phyloP scores from a whole-genome alignment of 1,284 basidiomycete genomes.

The Papiliotrema fonsecae region DNA sequence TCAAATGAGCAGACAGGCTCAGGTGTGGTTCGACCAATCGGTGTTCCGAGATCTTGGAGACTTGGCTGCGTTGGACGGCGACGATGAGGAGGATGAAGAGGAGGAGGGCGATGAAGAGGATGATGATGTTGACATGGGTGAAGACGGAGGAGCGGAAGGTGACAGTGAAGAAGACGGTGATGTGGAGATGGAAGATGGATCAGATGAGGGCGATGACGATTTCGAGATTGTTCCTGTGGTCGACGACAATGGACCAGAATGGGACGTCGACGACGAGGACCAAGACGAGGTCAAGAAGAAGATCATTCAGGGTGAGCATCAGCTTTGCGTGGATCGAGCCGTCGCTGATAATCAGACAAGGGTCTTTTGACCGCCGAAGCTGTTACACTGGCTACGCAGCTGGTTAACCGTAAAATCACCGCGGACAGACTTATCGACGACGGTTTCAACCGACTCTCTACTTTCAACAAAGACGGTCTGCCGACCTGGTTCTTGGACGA shows the following conservation, averaged over 20 bases:
- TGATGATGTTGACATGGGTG: conserved; percentile 31
- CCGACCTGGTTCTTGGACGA: conserved; percentile 98
- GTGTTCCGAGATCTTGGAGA: conserved; percentile 75
- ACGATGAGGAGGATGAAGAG: conserved; percentile 49
- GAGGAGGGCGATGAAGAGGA: conserved; percentile 45
- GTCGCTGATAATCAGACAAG: conserved; percentile 55
- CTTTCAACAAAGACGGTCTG: conserved; percentile 84
- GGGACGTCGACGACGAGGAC: conserved; percentile 77
- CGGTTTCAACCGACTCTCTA: conserved; percentile 90
- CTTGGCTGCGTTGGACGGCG: conserved; percentile 52
- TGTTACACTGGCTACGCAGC: conserved; percentile 81
- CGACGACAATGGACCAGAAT: conserved; percentile 60
- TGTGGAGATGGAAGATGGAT: conserved; percentile 31
- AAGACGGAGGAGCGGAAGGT: conserved; percentile 18
- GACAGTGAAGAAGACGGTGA: conserved; percentile 25
- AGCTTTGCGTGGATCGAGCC: conserved; percentile 8
- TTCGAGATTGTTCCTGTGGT: conserved; percentile 69
- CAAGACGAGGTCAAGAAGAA: conserved; percentile 68
- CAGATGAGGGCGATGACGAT: conserved; percentile 47
- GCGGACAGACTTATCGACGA: conserved; percentile 87
- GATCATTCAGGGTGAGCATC: conserved; percentile 63
- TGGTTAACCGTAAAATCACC: conserved; percentile 88
- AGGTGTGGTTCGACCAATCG: conserved; percentile 93
- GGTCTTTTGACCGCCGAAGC: conserved; percentile 89
- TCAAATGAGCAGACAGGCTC: conserved; percentile 53